Base-by-base conservation (phyloP, 768 basidiomycete genomes). In the Termitomyces sp. region DNA sequence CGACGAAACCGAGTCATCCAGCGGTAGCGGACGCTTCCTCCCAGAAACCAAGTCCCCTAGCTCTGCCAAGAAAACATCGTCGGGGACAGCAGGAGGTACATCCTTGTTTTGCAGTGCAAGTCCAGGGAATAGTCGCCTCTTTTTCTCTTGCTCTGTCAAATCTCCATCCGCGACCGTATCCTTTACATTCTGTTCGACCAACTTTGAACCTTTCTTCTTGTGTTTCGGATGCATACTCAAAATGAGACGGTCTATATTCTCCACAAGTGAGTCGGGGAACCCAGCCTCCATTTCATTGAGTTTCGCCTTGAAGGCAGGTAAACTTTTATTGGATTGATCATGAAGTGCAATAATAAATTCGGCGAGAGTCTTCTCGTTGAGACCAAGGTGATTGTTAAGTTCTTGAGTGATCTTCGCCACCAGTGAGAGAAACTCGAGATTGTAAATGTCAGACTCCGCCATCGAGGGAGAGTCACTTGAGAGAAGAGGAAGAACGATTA, bases 341-440 rank as follows among this genome's bases (percentile, higher is more conserved):
- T 98, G 96, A 57, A 98, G 82, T 61, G 82, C 76, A 62, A 99
- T 94, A 61, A 98, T 84, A 71, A 95, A 99, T 75, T 98, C 96
- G 13, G 97, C 94, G 48, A 96, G 80, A 3, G 90, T 88, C 69
- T 95, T 96, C 80, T 99, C 95, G 69, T 86, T 89, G 38, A 91
- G 72, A 16, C 84, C 88, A 53, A 82, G 80, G 69, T 98, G 86
- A 66, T 97, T 98, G 72, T 88, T 85, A 47, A 98, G 84, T 69
- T 98, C 95, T 71, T 95, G 92, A 0, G 89, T 89, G 66, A 99
- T 91, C 70, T 92, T 90, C 58, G 89, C 86, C 57, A 97, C 87
- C 43, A 98, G 79, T 38, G 94, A 95, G 49, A 99, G 85, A 59
- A 89, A 80, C 72, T 98, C 97, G 72, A 99, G 89, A 70, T 92